These are phyloP conservation scores for Aspergillus avenaceus DNA, from an alignment of 495 filamentous ascomycete species.

Conservation along the genomic window DNA sequence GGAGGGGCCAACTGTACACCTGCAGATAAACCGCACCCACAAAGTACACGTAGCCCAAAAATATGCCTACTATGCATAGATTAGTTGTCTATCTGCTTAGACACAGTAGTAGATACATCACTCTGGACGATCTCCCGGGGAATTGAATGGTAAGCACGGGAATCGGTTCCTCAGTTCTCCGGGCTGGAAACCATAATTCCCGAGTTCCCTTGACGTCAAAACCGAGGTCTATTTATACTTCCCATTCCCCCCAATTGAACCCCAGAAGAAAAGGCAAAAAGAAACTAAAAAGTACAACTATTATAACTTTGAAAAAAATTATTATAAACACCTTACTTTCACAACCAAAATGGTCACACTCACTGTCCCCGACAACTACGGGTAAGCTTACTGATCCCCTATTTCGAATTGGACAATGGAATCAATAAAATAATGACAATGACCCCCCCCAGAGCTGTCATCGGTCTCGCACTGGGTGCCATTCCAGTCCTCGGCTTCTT, in stretches of 20 bases:
- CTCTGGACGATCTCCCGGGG: no score
- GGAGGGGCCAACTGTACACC: no score
- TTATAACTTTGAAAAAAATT: no score
- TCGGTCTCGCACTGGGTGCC: constrained; percentile 50
- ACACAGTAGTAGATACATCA: background rate
- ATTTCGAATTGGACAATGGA: background rate
- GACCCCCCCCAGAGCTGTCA: constrained; percentile 50
- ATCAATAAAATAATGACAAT: background rate
- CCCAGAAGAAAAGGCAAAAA: background rate
- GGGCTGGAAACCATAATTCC: constrained; percentile 5
- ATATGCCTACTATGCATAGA: no score
- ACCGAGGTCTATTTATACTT: background rate
- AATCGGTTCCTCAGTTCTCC: constrained; percentile 1
- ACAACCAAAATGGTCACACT: constrained; percentile 34
- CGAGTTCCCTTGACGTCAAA: background rate
- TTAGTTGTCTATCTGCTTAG: no score
- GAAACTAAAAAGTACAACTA: no score
- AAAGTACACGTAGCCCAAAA: no score
- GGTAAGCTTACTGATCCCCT: constrained; percentile 27
- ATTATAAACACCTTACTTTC: background rate
- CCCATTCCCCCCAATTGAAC: background rate
- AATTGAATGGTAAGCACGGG: constrained; percentile 5
- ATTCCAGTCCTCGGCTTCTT: constrained; percentile 56
- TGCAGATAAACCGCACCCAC: no score
- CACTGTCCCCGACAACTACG: constrained; percentile 46